Percentiles rank a stretch among this genome's conserved stretches.
Evolutionary conservation across 495 filamentous ascomycete species (phyloP).

Genomic region (Talaromyces borbonicus): DNA sequence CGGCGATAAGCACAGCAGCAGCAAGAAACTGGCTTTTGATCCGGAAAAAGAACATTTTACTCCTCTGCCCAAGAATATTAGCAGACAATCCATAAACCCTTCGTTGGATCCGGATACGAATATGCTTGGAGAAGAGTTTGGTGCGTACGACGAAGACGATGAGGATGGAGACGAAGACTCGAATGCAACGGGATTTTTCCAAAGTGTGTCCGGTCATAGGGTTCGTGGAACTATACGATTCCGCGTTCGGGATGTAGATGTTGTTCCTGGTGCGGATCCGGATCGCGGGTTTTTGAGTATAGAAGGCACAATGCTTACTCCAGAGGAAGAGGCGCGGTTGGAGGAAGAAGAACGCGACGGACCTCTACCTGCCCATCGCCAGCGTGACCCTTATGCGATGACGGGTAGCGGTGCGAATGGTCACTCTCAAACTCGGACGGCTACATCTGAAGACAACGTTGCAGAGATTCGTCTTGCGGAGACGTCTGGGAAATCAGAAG

Average conservation of each 20-base stretch:
- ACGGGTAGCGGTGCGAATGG: conserved; percentile 10
- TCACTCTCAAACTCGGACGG: conserved; percentile 11
- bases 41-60: conserved; percentile 33
- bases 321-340: conserved; percentile 34
- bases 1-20: background rate
- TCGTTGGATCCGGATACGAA: background rate
- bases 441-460: conserved; percentile 13
- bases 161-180: conserved; percentile 28
- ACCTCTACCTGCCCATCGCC: conserved; percentile 8
- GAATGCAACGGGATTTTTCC: conserved; percentile 45
- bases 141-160: conserved; percentile 10
- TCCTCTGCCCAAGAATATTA: conserved; percentile 18
- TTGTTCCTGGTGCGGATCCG: conserved; percentile 43
- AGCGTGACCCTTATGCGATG: conserved; percentile 14
- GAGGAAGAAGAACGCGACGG: conserved; percentile 29
- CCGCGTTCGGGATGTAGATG: conserved; percentile 53
- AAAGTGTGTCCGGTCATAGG: conserved; percentile 50
- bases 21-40: conserved; percentile 24
- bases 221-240: conserved; percentile 53
- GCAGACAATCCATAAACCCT: conserved; percentile 13
- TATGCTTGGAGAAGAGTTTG: conserved; percentile 2
- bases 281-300: conserved; percentile 57
- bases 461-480: conserved; percentile 6
- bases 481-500: conserved; percentile 14
- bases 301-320: conserved; percentile 54